Evolutionary conservation across 345 rosid species (phyloP), one percentile per base, ranked within the genome.

Genomic region (Salix arbutifolia): DNA sequence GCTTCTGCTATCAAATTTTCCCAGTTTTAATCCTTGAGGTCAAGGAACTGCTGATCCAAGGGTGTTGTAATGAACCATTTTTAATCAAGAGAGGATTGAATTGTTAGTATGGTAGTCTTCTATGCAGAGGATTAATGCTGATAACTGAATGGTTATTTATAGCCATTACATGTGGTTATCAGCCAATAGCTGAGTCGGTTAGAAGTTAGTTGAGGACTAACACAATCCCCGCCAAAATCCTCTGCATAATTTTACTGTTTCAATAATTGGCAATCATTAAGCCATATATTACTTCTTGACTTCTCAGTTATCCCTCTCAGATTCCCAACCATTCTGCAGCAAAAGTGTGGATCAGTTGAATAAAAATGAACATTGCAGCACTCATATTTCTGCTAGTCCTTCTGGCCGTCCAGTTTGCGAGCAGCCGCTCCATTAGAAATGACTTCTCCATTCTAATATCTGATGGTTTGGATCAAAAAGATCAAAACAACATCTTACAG

Each of bases 361-460:
- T 17, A 50, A 50, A 50, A 50, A 74, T 80, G 79, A 67, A 65
- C 25, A 60, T 50, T 42, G 67, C 79, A 52, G 26, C 80, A 38
- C 65, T 74, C 46, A n/a, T 33, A 35, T 8, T 80, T 46, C 73
- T 84, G 38, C n/a, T 78, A 66, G 62, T 82, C 69, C 40, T 58
- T 9, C n/a, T 74, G 13, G 70, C 77, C 40, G 70, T 50, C 75
- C 69, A 70, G 37, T 61, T 64, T 2, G 81, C 50, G 16, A 66
- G 64, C 5, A 71, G 83, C 68, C 83, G 83, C 50, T 75, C 76
- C 7, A 71, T 82, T 21, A 71, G 56, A 75, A 64, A 70, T 61
- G 76, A 42, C 0, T 28, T 25, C 11, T 30, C 72, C 28, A 8
- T 16, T 31, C 56, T 66, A 7, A 2, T 76, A 28, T 79, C 84